Evolutionary conservation across 495 filamentous ascomycete species (phyloP).

Genomic region (Staphylotrichum tortipilum): DNA sequence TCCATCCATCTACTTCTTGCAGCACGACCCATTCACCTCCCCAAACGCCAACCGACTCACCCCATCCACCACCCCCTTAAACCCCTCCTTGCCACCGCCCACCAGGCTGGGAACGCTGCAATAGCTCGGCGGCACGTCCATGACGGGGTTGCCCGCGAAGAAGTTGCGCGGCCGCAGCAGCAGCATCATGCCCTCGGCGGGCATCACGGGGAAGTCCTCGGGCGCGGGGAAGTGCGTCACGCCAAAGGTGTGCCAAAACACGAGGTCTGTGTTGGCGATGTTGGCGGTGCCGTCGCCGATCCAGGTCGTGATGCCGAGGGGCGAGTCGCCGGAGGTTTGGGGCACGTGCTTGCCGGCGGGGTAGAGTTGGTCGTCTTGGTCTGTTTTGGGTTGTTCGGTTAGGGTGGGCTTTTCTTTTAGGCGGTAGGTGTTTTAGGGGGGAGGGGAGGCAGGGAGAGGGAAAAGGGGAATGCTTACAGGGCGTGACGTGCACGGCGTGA

Average conservation of each 20-base stretch:
- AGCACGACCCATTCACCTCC: constrained; percentile 17
- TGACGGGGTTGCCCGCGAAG: constrained; percentile 73
- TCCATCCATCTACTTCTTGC: constrained; percentile 9
- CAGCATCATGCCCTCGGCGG: constrained; percentile 71
- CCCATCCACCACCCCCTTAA: constrained; percentile 37
- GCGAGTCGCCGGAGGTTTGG: constrained; percentile 81
- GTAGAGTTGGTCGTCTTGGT: constrained; percentile 78
- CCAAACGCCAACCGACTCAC: constrained; percentile 38
- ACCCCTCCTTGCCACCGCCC: constrained; percentile 39
- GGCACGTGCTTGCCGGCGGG: constrained; percentile 91
- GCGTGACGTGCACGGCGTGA: constrained; percentile 86
- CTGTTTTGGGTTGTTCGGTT: constrained; percentile 29
- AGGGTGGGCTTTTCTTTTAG: not conserved
- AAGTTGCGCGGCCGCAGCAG: constrained; percentile 81
- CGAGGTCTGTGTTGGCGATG: constrained; percentile 79
- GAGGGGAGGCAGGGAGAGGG: not conserved
- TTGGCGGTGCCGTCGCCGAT: constrained; percentile 62
- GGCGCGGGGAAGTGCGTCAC: constrained; percentile 86
- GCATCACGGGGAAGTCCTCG: constrained; percentile 95
- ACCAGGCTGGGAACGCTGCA: constrained; percentile 65
- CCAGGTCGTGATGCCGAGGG: constrained; percentile 72
- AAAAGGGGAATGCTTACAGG: constrained; percentile 50
- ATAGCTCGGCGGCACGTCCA: constrained; percentile 82
- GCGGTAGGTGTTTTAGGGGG: no score
- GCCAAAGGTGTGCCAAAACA: constrained; percentile 96